phyloP scores from a whole-genome alignment of 768 basidiomycete genomes.

The Phaeotremella skinneri region DNA sequence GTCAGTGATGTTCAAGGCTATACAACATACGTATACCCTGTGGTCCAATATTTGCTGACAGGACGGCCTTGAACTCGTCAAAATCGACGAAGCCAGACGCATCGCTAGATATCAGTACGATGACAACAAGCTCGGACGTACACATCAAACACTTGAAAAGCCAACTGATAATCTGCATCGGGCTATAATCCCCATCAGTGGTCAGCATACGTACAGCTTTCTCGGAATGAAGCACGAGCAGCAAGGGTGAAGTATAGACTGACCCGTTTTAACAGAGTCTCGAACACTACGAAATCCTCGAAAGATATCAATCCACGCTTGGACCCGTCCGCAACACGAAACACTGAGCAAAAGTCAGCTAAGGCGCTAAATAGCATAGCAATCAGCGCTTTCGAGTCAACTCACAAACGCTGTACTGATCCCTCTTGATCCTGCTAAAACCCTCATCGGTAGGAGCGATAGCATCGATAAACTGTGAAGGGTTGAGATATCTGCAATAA shows the following conservation, averaged over 20 bases:
- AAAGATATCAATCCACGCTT: slow-evolving; percentile 56
- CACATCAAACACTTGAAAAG: slow-evolving; percentile 95
- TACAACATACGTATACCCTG: slow-evolving; percentile 54
- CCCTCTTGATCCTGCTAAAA: slow-evolving; percentile 75
- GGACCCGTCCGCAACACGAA: slow-evolving; percentile 48
- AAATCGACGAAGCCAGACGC: slow-evolving; percentile 88
- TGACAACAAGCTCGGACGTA: slow-evolving; percentile 54
- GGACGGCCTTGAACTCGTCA: slow-evolving; percentile 91
- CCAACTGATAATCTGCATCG: slow-evolving; percentile 95
- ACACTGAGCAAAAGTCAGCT: slow-evolving; percentile 36
- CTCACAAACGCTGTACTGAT: slow-evolving; percentile 79
- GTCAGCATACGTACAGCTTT: neutral
- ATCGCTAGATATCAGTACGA: slow-evolving; percentile 59
- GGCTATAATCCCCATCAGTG: slow-evolving; percentile 63
- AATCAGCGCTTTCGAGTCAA: slow-evolving; percentile 57
- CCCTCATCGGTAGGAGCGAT: slow-evolving; percentile 81
- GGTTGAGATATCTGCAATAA: slow-evolving; percentile 69
- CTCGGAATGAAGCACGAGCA: no score
- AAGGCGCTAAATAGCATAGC: neutral
- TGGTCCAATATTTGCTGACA: slow-evolving; percentile 71
- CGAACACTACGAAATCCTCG: slow-evolving; percentile 95
- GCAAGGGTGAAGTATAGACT: slow-evolving; percentile 32
- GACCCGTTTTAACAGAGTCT: slow-evolving; percentile 57
- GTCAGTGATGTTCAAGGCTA: neutral
- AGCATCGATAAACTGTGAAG: slow-evolving; percentile 87